Conservation (phyloP, 257 asterid genomes). For the Jacaranda copaia region DNA sequence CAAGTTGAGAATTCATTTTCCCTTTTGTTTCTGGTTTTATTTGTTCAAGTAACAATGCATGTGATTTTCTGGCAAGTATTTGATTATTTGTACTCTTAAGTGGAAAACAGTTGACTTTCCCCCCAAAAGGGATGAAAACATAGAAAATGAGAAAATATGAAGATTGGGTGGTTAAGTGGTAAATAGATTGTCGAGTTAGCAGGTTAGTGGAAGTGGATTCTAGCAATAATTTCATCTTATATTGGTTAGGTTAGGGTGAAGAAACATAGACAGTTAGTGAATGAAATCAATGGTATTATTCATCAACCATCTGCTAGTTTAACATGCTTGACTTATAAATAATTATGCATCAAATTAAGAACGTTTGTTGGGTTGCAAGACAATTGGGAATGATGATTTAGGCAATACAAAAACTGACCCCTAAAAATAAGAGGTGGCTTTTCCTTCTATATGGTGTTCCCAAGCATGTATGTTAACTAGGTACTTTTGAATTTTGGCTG, state of each 20-base stretch:
- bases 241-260: neutral
- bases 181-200: conserved; percentile 5
- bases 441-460: neutral
- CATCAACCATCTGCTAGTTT: neutral
- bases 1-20: neutral
- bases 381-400: neutral
- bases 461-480: neutral
- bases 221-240: neutral
- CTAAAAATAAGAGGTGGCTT: neutral
- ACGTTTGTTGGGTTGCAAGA: neutral
- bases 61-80: neutral
- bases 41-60: conserved; percentile 11
- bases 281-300: neutral
- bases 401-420: neutral
- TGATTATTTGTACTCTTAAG: conserved; percentile 18
- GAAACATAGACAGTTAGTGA: neutral
- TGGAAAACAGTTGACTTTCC: neutral
- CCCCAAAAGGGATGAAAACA: neutral
- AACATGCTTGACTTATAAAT: neutral
- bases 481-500: neutral
- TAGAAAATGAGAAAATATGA: neutral
- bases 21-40: neutral
- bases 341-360: neutral
- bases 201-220: conserved; percentile 24
- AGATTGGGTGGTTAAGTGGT: conserved; percentile 3